Conservation (phyloP, 2,329 filamentous ascomycete genomes). For the Fusarium brachygibbosum region DNA sequence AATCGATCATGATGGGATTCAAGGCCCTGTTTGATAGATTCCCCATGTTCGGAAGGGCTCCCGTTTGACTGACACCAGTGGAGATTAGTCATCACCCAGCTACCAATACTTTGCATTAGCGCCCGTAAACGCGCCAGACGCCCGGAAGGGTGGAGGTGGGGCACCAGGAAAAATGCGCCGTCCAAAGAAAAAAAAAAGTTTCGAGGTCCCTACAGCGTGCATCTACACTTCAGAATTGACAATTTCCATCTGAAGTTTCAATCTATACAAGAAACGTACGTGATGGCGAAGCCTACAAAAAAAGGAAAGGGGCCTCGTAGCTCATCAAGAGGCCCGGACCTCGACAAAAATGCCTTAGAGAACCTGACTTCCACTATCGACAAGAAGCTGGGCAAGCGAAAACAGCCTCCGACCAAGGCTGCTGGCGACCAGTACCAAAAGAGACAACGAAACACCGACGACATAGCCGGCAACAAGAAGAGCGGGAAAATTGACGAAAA, state of each 20-base stretch:
- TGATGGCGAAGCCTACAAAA: conserved; percentile 56
- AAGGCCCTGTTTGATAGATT: conserved; percentile 14
- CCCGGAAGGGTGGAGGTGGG: conserved; percentile 35
- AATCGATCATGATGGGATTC: conserved; percentile 3
- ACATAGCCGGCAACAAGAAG: conserved; percentile 43
- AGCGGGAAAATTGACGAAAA: conserved; percentile 51
- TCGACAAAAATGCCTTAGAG: conserved; percentile 65
- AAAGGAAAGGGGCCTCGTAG: conserved; percentile 52
- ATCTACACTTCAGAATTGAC: conserved; percentile 29
- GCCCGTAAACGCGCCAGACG: conserved; percentile 42
- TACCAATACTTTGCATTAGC: conserved; percentile 4
- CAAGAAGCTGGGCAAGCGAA: conserved; percentile 64
- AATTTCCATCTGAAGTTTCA: conserved; percentile 40
- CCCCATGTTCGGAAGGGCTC: conserved; percentile 20
- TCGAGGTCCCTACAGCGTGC: conserved; percentile 26
- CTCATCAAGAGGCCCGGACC: conserved; percentile 46
- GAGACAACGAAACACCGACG: conserved; percentile 55
- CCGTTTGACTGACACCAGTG: conserved; percentile 8
- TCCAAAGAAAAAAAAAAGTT: conserved; percentile 47
- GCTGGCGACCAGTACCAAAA: conserved; percentile 54
- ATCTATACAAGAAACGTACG: conserved; percentile 15
- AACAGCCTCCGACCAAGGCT: conserved; percentile 57
- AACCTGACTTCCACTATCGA: conserved; percentile 71
- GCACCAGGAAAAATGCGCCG: conserved; percentile 35
- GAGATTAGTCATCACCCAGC: conserved; percentile 17